Percentiles rank a stretch among this genome's conserved stretches.
phyloP scores from a whole-genome alignment of 164 flowering plant species.

The Platanus orientalis region DNA sequence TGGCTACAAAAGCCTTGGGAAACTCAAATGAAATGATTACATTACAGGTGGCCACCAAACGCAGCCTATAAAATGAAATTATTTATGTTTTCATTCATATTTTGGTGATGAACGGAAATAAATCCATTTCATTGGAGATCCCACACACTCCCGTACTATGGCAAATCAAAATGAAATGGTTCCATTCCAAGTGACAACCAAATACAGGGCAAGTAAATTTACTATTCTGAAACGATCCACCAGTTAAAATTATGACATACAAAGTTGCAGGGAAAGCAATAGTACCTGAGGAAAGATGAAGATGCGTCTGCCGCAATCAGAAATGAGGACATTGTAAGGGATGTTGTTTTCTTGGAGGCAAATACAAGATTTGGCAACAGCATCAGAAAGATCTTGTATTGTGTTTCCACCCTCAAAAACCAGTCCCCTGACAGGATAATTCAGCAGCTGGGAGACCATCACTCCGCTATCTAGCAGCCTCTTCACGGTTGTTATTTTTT shows the following conservation, averaged over 20 bases:
- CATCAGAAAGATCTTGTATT: conserved; percentile 47
- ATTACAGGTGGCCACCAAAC: no score
- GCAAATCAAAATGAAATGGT: no score
- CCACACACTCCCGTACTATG: no score
- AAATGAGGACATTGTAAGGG: conserved; percentile 78
- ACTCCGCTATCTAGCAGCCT: conserved; percentile 30
- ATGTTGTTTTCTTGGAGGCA: conserved; percentile 68
- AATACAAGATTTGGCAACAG: conserved; percentile 57
- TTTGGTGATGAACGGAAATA: no score
- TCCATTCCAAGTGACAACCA: no score
- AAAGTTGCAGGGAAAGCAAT: neutral
- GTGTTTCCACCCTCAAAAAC: conserved; percentile 69
- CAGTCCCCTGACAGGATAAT: conserved; percentile 74
- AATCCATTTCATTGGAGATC: no score
- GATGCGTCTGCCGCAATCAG: conserved; percentile 59
- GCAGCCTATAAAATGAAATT: no score
- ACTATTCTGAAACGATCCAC: neutral
- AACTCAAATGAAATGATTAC: no score
- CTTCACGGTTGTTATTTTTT: conserved; percentile 21
- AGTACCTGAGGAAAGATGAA: conserved; percentile 82
- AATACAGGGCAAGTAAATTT: no score
- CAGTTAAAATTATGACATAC: neutral
- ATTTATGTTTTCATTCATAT: no score
- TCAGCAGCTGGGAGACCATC: conserved; percentile 41
- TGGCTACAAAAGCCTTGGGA: no score